Evolutionary conservation across 139 green algal genomes (phyloP), one percentile per base, ranked within the genome.

Genomic region (Pleodorina starrii): DNA sequence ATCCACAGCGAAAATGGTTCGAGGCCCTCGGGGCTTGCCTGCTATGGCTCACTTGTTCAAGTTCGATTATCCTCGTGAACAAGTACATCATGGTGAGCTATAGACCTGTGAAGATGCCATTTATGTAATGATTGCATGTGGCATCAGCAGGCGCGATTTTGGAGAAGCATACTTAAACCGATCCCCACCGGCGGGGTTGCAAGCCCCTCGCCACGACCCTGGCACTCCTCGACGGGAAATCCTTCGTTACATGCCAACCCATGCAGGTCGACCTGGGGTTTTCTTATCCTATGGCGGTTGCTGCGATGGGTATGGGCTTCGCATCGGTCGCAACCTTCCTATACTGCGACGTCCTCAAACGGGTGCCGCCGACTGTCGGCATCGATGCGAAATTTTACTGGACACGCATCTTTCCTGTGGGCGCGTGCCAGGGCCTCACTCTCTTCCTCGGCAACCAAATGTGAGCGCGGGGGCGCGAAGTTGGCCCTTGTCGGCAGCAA

Each of bases 281-380:
- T 76, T 43, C 73, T 17, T 92, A 92, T 25, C 89, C 89, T 51
- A 85, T 92, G 89, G 73, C 89, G 1, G 81, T 92, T 6, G 71
- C 81, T 16, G 82, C 81, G 0, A 87, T 92, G 59, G 89, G 89
- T 27, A 89, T 92, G 81, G 73, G 72, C 27, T 80, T 89, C 32
- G 78, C 81, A 0, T 75, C 51, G 0, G 12, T 89, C 21, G 74
- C 69, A 1, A 73, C 81, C 36, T 92, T 77, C 74, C 14, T 92
- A 2, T 79, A 59, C 25, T 90, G 82, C 36, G 89, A 92, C 72
- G 12, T 92, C 1, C n/a, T 90, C 1, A 80, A 89, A 7, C 4
- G 32, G 16, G 59, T 89, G 25, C 82, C 89, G 0, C 73, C 82
- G 5, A 36, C 71, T 3, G 5, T 11, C 21, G 44, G 32, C 1